phyloP scores from a whole-genome alignment of 2,329 filamentous ascomycete genomes.

The Hymenotorrendiella dingleyae region DNA sequence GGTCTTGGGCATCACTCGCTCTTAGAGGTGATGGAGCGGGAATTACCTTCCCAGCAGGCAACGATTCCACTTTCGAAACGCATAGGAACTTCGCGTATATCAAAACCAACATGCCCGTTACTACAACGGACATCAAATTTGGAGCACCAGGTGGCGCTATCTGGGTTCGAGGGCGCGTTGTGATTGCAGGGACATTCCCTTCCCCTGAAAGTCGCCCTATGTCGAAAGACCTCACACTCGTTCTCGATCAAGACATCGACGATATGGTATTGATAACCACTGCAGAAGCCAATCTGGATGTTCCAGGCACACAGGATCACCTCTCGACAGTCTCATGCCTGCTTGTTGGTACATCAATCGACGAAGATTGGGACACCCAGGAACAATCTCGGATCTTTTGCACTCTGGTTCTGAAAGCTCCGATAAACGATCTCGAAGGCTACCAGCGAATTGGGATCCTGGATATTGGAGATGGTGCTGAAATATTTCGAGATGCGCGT shows the following conservation, averaged over 20 bases:
- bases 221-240: neutral
- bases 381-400: neutral
- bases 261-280: neutral
- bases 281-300: neutral
- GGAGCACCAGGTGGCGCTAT: neutral
- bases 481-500: neutral
- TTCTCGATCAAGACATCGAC: neutral
- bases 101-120: neutral
- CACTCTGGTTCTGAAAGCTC: neutral
- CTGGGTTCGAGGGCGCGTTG: neutral
- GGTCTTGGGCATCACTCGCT: slow-evolving; percentile 3
- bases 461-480: slow-evolving; percentile 1
- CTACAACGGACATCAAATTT: neutral
- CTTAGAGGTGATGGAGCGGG: neutral
- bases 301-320: neutral
- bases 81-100: neutral
- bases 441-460: slow-evolving; percentile 2
- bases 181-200: neutral
- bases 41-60: neutral
- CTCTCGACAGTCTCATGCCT: neutral
- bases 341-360: neutral
- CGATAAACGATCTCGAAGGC: neutral
- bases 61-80: neutral
- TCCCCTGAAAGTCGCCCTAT: neutral
- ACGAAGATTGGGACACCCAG: neutral